Conservation (phyloP, 2,329 filamentous ascomycete species). For the Verticillium isaacii region DNA sequence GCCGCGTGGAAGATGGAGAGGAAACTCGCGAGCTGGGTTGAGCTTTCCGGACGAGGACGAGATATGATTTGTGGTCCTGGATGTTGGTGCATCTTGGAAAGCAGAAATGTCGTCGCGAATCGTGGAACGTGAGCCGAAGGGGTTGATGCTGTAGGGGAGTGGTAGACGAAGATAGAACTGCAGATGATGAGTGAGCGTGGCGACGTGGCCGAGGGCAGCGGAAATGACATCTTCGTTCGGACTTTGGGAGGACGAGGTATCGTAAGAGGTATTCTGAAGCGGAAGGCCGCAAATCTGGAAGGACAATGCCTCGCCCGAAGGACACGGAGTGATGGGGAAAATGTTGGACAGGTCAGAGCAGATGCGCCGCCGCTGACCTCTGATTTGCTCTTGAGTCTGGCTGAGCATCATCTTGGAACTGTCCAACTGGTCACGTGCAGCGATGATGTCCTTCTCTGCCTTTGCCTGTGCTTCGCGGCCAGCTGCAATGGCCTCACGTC, state of each 20-base stretch:
- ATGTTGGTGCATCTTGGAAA: conserved; percentile 35
- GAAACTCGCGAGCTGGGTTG: conserved; percentile 57
- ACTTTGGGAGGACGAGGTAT: conserved; percentile 35
- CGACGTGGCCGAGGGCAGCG: conserved; percentile 75
- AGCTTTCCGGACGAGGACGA: conserved; percentile 4
- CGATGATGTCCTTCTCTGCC: conserved; percentile 55
- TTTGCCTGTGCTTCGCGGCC: conserved; percentile 57
- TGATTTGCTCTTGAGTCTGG: conserved; percentile 60
- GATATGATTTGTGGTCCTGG: conserved; percentile 1
- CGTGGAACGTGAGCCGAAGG: conserved; percentile 68
- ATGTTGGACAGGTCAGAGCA: conserved; percentile 76
- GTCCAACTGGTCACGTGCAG: conserved; percentile 54
- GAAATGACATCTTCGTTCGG: conserved; percentile 66
- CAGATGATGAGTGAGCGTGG: conserved; percentile 68
- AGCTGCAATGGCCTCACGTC: conserved; percentile 62
- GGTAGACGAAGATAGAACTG: conserved; percentile 77
- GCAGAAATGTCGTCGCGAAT: conserved; percentile 71
- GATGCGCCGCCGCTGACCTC: conserved; percentile 81
- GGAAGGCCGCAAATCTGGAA: conserved; percentile 79
- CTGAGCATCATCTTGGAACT: conserved; percentile 51
- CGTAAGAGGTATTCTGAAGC: conserved; percentile 77
- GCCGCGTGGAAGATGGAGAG: conserved; percentile 63
- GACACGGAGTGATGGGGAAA: conserved; percentile 70
- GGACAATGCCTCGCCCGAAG: conserved; percentile 56
- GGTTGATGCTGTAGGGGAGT: conserved; percentile 73